These are phyloP conservation scores for Acacia confusa DNA, from an alignment of 306 rosid genomes.

Conservation along the genomic window DNA sequence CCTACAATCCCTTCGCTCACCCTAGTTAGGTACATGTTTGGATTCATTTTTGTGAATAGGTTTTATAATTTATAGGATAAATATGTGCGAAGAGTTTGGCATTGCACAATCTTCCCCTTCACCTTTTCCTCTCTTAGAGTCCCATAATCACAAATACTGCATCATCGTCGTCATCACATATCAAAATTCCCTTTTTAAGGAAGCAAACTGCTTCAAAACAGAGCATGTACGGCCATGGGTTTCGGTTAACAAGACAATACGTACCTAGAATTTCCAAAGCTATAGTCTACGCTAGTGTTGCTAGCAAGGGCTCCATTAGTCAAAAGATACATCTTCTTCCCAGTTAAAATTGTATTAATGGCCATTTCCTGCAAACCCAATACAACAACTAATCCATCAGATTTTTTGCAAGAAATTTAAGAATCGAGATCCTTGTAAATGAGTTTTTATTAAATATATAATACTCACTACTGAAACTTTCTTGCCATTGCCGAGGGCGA, in stretches of 20 bases:
- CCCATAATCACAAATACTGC: slow-evolving; percentile 69
- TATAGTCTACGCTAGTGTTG: slow-evolving; percentile 17
- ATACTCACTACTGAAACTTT: slow-evolving; percentile 55
- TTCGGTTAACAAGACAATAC: not conserved
- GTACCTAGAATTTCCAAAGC: slow-evolving; percentile 59
- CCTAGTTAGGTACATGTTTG: too few species aligned
- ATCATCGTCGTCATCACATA: not conserved
- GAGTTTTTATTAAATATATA: not conserved
- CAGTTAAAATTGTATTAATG: slow-evolving; percentile 62
- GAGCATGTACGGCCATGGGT: not conserved
- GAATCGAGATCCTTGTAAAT: not conserved
- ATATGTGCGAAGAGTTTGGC: slow-evolving; percentile 22
- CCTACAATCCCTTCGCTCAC: too few species aligned
- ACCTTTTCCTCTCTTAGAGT: slow-evolving; percentile 54
- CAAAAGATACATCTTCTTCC: slow-evolving; percentile 64
- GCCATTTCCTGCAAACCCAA: slow-evolving; percentile 56
- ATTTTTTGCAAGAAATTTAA: not conserved
- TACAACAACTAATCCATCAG: not conserved
- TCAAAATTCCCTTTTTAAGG: not conserved
- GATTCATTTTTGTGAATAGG: too few species aligned
- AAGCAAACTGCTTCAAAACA: not conserved
- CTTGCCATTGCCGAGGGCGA: slow-evolving; percentile 52
- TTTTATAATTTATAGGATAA: too few species aligned
- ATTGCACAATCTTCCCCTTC: slow-evolving; percentile 70
- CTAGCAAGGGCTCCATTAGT: slow-evolving; percentile 63